Base-by-base conservation (phyloP, 2,329 filamentous ascomycete genomes). In the Diplodia sapinea region DNA sequence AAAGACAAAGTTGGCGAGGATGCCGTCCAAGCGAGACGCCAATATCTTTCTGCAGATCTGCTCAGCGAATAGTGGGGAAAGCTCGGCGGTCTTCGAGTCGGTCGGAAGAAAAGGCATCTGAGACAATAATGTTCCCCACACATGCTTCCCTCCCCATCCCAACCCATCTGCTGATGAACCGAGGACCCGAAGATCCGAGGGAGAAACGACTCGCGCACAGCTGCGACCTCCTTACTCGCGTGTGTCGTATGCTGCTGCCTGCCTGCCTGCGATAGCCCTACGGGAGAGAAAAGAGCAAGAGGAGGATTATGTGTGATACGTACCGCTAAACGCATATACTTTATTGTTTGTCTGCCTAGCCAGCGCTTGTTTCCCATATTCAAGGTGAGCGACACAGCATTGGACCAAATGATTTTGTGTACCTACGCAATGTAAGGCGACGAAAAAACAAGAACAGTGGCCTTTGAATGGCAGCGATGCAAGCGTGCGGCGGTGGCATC, bases 271-370 rank as follows among this genome's bases (percentile, higher is more conserved):
- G 8, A 33, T 47, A n/a, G 23, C 15, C 50, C 20, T 26, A 29
- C 12, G 8, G 2, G 23, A 52, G 23, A 31, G 23, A 8, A 52
- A 52, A 9, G 40, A 26, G 9, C 13, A 17, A 31, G 29, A 31
- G n/a, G 29, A 36, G 15, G 17, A 61, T 23, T 13, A 11, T 36
- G 8, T 36, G 9, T 36, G 36, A 12, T 38, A 12, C 36, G 9
- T 38, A 38, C 15, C 12, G 23, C 57, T 20, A 23, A 23, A 17
- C 20, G 40, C 57, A 61, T 61, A 61, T 61, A 61, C 57, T 49
- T 49, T 49, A 61, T 61, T 29, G 40, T 31, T 59, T 59, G 26
- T 13, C 11, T 8, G 17, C 26, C 52, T 36, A 11, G 17, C n/a
- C n/a, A 4, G 12, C 17, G 29, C 55, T 29, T 13, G 13, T 43